These are phyloP conservation scores for Ophidiomyces ophidiicola DNA, from an alignment of 2,329 filamentous ascomycete genomes.

Conservation along the genomic window DNA sequence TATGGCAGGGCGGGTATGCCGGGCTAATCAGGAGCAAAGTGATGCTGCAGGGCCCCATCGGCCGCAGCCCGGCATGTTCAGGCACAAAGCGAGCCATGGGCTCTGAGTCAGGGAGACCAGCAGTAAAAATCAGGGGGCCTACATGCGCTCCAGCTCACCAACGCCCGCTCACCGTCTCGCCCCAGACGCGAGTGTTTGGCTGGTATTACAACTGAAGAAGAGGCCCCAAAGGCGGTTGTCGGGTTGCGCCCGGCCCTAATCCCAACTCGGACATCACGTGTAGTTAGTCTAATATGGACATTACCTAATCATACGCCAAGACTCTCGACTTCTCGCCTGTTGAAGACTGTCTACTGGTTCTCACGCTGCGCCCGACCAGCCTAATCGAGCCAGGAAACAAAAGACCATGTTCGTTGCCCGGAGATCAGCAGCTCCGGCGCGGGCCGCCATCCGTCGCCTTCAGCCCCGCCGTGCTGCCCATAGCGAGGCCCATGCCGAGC, in stretches of 20 bases:
- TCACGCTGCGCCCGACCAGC: slow-evolving; percentile 6
- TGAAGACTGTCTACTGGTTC: background rate
- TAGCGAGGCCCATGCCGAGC: slow-evolving; percentile 26
- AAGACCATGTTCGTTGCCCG: slow-evolving; percentile 32
- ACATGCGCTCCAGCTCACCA: background rate
- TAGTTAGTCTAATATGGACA: slow-evolving; percentile 2
- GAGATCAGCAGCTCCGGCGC: slow-evolving; percentile 29
- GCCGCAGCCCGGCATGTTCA: background rate
- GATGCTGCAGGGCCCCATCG: slow-evolving; percentile 11
- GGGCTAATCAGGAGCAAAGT: slow-evolving; percentile 8
- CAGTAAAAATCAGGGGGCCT: slow-evolving; percentile 2
- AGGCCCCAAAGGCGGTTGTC: background rate
- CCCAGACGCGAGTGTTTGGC: background rate
- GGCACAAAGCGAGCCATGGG: background rate
- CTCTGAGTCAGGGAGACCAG: slow-evolving; percentile 3
- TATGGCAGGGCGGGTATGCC: slow-evolving; percentile 4
- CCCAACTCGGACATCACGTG: slow-evolving; percentile 15
- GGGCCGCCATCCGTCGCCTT: slow-evolving; percentile 30
- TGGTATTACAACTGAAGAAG: background rate
- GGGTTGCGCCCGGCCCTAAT: slow-evolving; percentile 7
- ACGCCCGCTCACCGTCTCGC: slow-evolving; percentile 1
- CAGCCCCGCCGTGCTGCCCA: slow-evolving; percentile 34
- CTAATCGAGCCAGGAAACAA: slow-evolving; percentile 16
- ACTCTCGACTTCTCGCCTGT: slow-evolving; percentile 1
- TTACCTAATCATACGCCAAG: slow-evolving; percentile 8